Evolutionary conservation across 2,329 filamentous ascomycete genomes (phyloP), one percentile per base, ranked within the genome.

Genomic region (Bipolaris oryzae): DNA sequence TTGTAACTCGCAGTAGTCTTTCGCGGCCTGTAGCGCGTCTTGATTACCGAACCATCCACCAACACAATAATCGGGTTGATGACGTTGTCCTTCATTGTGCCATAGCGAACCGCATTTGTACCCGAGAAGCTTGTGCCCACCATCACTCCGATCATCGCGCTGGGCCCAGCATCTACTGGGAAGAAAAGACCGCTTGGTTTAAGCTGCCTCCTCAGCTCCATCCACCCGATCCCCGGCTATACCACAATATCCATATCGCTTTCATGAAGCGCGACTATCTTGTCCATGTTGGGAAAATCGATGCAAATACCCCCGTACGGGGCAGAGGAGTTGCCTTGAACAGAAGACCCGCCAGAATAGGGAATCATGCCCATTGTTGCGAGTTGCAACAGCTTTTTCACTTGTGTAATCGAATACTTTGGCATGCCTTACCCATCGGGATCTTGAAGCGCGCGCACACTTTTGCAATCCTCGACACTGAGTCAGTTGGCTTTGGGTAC

Each of bases 81-180:
- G 15, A 96, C 92, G 92, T 92, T 96, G 73, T 96, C 92, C 61
- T 91, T 88, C 92, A 96, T 96, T 2, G 92, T 96, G 60, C 92
- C 92, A 75, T 96, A 96, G 56, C 92, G 85, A 79, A 96, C 96
- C 15, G 92, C 89, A 74, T 96, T 96, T 13, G 92, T 96, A 56
- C 92, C 92, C n/a, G 75, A 87, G 76, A 88, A 91, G 50, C 88
- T 88, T 1, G 89, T 92, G 21, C 89, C 89, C 35, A 92, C 86
- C 89, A 92, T 92, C 53, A 93, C 92, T 55, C 92, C 92, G 67
- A 96, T 96, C 88, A 91, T 91, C 58, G 92, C 92, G 16, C 92
- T 91, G 49, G 93, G 92, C 51, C 92, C 92, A 18, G 92, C 93
- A 75, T 96, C 92, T 0, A 92, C 92, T 16, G 92, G 93, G 79